A percentile compares a stretch with the other conserved stretches of the same genome.
phyloP scores from a whole-genome alignment of 1,284 basidiomycete species.

The Tilletia setariae region DNA sequence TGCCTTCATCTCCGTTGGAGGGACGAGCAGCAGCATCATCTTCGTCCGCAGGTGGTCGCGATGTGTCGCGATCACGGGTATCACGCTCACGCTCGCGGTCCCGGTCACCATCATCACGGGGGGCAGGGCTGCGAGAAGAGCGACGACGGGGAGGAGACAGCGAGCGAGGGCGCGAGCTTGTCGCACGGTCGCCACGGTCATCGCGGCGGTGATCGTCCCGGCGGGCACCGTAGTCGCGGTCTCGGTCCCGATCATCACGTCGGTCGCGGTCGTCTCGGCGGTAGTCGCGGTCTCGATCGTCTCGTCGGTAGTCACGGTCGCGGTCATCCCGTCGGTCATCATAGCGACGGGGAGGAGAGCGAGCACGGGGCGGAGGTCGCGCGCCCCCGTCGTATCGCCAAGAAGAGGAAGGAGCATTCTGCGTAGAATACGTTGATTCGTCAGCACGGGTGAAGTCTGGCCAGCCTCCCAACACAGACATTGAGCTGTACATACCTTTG shows the following conservation, averaged over 20 bases:
- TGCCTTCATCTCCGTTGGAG: neutral
- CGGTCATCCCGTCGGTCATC: slow-evolving; percentile 23
- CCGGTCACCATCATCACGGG: slow-evolving; percentile 6
- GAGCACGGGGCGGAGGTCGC: slow-evolving; percentile 27
- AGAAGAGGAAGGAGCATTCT: slow-evolving; percentile 37
- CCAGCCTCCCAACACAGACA: neutral
- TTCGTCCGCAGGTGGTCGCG: neutral
- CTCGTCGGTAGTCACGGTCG: slow-evolving; percentile 22
- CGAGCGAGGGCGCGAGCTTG: slow-evolving; percentile 7
- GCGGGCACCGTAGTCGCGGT: slow-evolving; percentile 14
- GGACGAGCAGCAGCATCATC: neutral
- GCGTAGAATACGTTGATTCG: neutral
- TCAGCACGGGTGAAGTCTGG: neutral
- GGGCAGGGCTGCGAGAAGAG: neutral
- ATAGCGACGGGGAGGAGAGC: slow-evolving; percentile 30
- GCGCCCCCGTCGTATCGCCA: slow-evolving; percentile 37
- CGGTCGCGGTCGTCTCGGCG: neutral
- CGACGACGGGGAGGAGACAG: neutral
- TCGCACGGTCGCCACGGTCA: neutral
- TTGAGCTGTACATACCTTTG: slow-evolving; percentile 29
- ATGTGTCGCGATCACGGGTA: neutral
- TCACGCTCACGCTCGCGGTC: neutral
- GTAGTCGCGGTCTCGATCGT: neutral
- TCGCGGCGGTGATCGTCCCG: neutral
- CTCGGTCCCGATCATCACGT: neutral